Conservation (phyloP, 768 basidiomycete genomes). For the Tricholoma hemisulphureum region DNA sequence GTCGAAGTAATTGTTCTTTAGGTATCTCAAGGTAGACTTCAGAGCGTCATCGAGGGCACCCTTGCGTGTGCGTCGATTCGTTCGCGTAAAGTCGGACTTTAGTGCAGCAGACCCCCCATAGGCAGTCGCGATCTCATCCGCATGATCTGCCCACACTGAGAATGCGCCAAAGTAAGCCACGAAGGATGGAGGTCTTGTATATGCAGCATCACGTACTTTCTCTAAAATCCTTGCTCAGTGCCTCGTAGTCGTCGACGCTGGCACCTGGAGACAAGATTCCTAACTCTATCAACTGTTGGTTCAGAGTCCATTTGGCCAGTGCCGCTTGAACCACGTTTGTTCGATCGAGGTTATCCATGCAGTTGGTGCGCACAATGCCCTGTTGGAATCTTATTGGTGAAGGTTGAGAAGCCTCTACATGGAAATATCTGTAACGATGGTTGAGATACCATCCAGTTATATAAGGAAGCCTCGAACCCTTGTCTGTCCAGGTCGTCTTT, state of each 20-base stretch:
- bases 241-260: conserved; percentile 77
- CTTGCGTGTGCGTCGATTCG: conserved; percentile 80
- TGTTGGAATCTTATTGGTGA: conserved; percentile 59
- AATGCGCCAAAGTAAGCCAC: conserved; percentile 7
- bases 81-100: conserved; percentile 96
- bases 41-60: conserved; percentile 82
- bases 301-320: conserved; percentile 82
- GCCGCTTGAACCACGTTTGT: conserved; percentile 97
- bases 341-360: conserved; percentile 96
- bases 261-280: conserved; percentile 73
- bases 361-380: conserved; percentile 89
- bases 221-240: conserved; percentile 79
- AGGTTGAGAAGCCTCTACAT: conserved; percentile 48
- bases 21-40: conserved; percentile 81
- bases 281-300: conserved; percentile 68
- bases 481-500: conserved; percentile 66
- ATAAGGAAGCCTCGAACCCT: conserved; percentile 47
- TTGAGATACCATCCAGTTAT: not conserved
- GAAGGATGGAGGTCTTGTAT: not conserved
- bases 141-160: conserved; percentile 97
- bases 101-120: conserved; percentile 95
- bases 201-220: conserved; percentile 60
- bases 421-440: conserved; percentile 66
- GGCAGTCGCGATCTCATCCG: conserved; percentile 82
- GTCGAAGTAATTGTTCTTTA: conserved; percentile 97